Percentiles rank a stretch among this genome's conserved stretches.
Evolutionary conservation across 306 rosid species (phyloP).

Genomic region (Canavalia gladiata): DNA sequence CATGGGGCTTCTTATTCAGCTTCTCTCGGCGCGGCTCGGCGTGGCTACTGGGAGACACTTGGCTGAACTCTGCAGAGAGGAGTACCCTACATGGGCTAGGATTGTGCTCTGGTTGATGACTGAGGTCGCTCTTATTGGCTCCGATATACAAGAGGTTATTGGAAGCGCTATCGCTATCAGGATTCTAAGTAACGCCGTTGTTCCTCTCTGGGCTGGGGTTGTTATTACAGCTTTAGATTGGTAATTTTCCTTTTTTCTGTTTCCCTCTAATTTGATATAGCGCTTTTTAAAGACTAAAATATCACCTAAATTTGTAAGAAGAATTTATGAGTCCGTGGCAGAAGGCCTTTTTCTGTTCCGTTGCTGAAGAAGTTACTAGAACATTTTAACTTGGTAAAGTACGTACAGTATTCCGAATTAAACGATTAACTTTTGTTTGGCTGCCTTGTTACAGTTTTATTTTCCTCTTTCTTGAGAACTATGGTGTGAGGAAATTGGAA

Average conservation of each 20-base stretch:
- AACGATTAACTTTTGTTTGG: slow-evolving; percentile 27
- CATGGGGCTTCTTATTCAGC: slow-evolving; percentile 90
- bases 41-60: slow-evolving; percentile 94
- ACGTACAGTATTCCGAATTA: slow-evolving; percentile 11
- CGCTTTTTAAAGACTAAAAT: no score
- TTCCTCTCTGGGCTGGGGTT: slow-evolving; percentile 98
- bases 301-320: background rate
- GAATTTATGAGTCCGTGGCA: background rate
- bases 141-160: slow-evolving; percentile 97
- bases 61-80: slow-evolving; percentile 93
- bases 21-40: slow-evolving; percentile 87
- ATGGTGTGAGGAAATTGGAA: slow-evolving; percentile 96
- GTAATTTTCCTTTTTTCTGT: slow-evolving; percentile 43
- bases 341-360: background rate
- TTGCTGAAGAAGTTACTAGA: background rate
- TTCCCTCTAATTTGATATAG: no score
- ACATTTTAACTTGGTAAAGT: slow-evolving; percentile 3
- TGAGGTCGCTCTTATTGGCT: slow-evolving; percentile 88
- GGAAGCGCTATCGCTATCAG: slow-evolving; percentile 96
- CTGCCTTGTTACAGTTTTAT: slow-evolving; percentile 72
- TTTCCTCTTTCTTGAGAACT: slow-evolving; percentile 93
- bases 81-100: slow-evolving; percentile 91
- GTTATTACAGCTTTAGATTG: slow-evolving; percentile 90
- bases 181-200: slow-evolving; percentile 74
- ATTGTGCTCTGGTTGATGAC: slow-evolving; percentile 91